A percentile compares a stretch with the other conserved stretches of the same genome.
phyloP scores from a whole-genome alignment of 495 filamentous ascomycete genomes.

The Podospora fimiseda region DNA sequence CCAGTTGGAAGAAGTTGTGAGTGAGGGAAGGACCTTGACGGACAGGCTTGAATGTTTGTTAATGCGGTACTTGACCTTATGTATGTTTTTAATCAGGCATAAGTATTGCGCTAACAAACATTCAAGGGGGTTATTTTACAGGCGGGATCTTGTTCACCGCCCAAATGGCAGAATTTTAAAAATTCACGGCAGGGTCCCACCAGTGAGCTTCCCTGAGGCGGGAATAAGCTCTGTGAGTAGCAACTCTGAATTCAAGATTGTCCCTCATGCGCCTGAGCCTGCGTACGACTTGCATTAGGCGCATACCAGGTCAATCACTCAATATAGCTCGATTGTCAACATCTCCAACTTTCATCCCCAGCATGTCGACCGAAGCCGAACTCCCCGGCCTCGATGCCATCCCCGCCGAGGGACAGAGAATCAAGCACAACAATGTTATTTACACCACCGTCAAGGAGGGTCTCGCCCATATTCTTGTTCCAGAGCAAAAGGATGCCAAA shows the following conservation, averaged over 20 bases:
- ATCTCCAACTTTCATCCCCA: background rate
- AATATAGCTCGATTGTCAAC: background rate
- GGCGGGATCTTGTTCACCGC: background rate
- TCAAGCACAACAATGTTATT: constrained; percentile 32
- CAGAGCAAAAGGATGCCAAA: constrained; percentile 26
- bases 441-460: constrained; percentile 42
- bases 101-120: too few species aligned
- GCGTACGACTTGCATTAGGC: constrained; percentile 7
- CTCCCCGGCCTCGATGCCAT: constrained; percentile 15
- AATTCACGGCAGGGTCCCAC: constrained; percentile 6
- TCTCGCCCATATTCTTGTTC: constrained; percentile 40
- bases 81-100: too few species aligned
- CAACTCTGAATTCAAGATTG: background rate
- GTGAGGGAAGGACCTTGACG: too few species aligned
- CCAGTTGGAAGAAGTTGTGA: too few species aligned
- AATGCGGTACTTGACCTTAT: too few species aligned
- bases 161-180: background rate
- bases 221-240: background rate
- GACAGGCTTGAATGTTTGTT: too few species aligned
- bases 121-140: background rate
- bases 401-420: constrained; percentile 27
- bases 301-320: constrained; percentile 2
- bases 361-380: constrained; percentile 23
- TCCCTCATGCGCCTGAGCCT: constrained; percentile 7
- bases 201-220: background rate